phyloP scores from a whole-genome alignment of 306 rosid species.

The Casuarina equisetifolia region DNA sequence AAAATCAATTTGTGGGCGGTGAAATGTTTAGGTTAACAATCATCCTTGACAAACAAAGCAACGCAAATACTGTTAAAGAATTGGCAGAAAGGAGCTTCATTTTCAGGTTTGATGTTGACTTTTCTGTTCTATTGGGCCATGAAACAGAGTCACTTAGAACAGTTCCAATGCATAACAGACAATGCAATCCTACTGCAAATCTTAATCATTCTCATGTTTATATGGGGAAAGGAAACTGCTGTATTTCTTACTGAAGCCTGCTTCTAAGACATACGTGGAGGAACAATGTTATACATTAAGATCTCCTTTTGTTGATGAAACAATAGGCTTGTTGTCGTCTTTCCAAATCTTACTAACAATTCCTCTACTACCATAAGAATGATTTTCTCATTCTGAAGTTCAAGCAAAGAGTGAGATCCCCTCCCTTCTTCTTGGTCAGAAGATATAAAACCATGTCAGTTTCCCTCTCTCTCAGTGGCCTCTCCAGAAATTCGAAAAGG shows the following conservation, averaged over 20 bases:
- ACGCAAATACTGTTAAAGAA: background rate
- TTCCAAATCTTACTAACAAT: background rate
- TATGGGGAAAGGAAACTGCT: background rate
- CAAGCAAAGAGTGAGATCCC: conserved; percentile 4
- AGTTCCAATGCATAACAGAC: background rate
- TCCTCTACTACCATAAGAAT: background rate
- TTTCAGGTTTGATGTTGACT: background rate
- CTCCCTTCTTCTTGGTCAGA: background rate
- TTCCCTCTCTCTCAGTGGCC: background rate
- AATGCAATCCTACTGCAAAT: background rate
- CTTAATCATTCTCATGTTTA: background rate
- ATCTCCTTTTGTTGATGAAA: background rate
- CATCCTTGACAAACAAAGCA: background rate
- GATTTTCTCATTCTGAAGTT: background rate
- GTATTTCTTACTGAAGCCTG: background rate
- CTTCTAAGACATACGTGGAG: background rate
- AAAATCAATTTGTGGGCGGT: background rate
- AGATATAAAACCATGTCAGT: background rate
- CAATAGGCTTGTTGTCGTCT: background rate
- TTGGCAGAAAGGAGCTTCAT: background rate
- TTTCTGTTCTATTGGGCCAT: background rate
- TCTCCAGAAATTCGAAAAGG: too few relatives aligned
- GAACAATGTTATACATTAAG: background rate
- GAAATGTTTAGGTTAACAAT: background rate
- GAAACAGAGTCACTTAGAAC: background rate